phyloP scores from a whole-genome alignment of 2,329 filamentous ascomycete genomes.

The Emergomyces pasteurianus region DNA sequence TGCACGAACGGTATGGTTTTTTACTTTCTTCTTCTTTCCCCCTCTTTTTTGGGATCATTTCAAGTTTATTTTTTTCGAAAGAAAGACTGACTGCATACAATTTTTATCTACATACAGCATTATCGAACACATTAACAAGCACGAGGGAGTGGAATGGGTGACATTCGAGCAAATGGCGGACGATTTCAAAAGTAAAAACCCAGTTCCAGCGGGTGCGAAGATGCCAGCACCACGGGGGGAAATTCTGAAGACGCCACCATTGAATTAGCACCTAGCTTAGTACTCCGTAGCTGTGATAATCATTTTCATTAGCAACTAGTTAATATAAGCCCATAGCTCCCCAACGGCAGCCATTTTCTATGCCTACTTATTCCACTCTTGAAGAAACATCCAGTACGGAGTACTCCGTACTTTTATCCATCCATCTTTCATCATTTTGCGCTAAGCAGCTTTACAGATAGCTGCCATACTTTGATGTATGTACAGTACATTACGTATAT shows the following conservation, averaged over 20 bases:
- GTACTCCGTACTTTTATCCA: too few relatives aligned
- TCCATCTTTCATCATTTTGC: too few relatives aligned
- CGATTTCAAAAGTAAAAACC: slow-evolving; percentile 58
- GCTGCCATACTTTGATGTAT: too few relatives aligned
- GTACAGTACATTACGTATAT: too few relatives aligned
- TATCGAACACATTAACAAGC: slow-evolving; percentile 57
- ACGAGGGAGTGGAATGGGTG: slow-evolving; percentile 39
- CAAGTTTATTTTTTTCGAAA: too few relatives aligned
- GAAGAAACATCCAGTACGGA: too few relatives aligned
- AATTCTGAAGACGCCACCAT: slow-evolving; percentile 35
- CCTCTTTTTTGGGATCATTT: neutral
- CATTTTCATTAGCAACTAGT: too few relatives aligned
- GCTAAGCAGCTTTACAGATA: too few relatives aligned
- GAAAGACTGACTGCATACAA: neutral
- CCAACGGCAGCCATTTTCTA: neutral
- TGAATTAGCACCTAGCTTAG: neutral
- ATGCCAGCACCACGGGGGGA: slow-evolving; percentile 47
- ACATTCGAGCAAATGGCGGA: slow-evolving; percentile 58
- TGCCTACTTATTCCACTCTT: neutral
- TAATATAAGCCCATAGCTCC: too few relatives aligned
- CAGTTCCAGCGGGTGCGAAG: slow-evolving; percentile 45
- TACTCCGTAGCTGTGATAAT: too few relatives aligned
- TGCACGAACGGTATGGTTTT: slow-evolving; percentile 52
- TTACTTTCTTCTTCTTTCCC: neutral
- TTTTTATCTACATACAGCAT: slow-evolving; percentile 24